A percentile compares a stretch with the other conserved stretches of the same genome.
Conservation (phyloP, 2,329 filamentous ascomycete genomes). For the Pseudonectria buxi region DNA sequence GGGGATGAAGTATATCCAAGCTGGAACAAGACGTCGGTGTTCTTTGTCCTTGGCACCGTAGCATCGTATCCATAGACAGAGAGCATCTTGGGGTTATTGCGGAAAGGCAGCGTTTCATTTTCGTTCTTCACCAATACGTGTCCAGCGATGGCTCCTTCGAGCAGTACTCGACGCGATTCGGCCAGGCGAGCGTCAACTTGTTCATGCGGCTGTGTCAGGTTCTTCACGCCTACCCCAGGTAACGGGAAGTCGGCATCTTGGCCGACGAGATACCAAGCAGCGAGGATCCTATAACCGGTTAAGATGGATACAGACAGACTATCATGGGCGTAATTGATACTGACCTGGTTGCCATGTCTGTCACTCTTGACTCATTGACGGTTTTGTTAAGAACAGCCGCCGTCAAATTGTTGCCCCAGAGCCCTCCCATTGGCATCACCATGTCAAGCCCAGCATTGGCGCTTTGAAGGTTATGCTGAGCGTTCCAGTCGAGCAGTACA, state of each 20-base stretch:
- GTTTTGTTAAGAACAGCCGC: slow-evolving; percentile 72
- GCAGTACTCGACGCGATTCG: slow-evolving; percentile 34
- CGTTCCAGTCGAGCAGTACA: slow-evolving; percentile 63
- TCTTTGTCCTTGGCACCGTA: slow-evolving; percentile 38
- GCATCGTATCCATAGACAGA: slow-evolving; percentile 62
- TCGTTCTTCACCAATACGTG: slow-evolving; percentile 75
- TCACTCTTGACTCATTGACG: slow-evolving; percentile 60
- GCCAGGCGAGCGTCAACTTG: slow-evolving; percentile 44
- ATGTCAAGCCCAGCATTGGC: slow-evolving; percentile 60
- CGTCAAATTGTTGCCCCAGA: slow-evolving; percentile 62
- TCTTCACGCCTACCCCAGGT: slow-evolving; percentile 52
- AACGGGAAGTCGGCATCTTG: slow-evolving; percentile 42
- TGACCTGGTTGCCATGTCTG: slow-evolving; percentile 69
- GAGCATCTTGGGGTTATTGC: slow-evolving; percentile 46
- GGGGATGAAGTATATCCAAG: slow-evolving; percentile 41
- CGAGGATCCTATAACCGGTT: slow-evolving; percentile 50
- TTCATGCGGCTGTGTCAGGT: slow-evolving; percentile 43
- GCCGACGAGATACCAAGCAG: slow-evolving; percentile 51
- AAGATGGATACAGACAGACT: background rate
- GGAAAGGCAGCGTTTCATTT: slow-evolving; percentile 54
- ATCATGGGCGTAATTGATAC: no score
- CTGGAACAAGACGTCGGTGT: slow-evolving; percentile 39
- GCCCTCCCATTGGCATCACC: slow-evolving; percentile 52
- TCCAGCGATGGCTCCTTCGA: slow-evolving; percentile 51
- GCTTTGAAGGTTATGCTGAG: slow-evolving; percentile 52